Base-by-base conservation (phyloP, 169 alveolate genomes). In the Plasmodium billcollinsi region DNA sequence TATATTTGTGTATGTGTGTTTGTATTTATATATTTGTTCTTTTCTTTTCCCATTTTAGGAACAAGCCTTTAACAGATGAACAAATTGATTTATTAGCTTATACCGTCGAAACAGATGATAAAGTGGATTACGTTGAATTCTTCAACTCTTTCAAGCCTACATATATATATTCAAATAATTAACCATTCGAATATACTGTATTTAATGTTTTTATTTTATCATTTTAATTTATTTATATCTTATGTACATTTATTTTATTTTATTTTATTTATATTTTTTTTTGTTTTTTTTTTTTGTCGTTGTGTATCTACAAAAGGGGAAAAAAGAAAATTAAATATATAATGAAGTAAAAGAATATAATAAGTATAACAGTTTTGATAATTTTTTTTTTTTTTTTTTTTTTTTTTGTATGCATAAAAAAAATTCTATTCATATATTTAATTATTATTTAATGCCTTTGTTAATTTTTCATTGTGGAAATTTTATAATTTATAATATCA, bases 31-130 rank as follows among this genome's bases (percentile, higher is more conserved):
- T 43, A 11, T 43, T 9, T 50, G 14, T 8, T 54, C 45, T 45
- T 2, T 76, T 52, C 26, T 52, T 45, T 75, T 2, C 54, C 26
- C 45, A 21, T 74, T 76, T 9, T 4, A 76, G 89, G 76, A 92
- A 88, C 45, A 90, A 93, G 58, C 95, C 95, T 21, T 78, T 93
- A 75, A 90, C 95, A 7, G 95, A 93, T 50, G 94, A 90, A 54
- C 95, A 93, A 62, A 93, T 93, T n/a, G 95, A 93, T 62, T 74
- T 66, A 21, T 63, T 93, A 33, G 93, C 91, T 2, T 73, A 86
- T 59, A 70, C 85, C n/a, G 88, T 93, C 56, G 95, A 93, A 74
- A 65, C 88, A 47, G 94, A 93, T 5, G 95, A 92, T 9, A 74
- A 86, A 73, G 66, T 93, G 11, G 92, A 93, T 45, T 93, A 93